Percentiles rank a stretch among this genome's conserved stretches.
These are phyloP conservation scores for Glarea lozoyensis DNA, from an alignment of 495 filamentous ascomycete species.

Conservation along the genomic window DNA sequence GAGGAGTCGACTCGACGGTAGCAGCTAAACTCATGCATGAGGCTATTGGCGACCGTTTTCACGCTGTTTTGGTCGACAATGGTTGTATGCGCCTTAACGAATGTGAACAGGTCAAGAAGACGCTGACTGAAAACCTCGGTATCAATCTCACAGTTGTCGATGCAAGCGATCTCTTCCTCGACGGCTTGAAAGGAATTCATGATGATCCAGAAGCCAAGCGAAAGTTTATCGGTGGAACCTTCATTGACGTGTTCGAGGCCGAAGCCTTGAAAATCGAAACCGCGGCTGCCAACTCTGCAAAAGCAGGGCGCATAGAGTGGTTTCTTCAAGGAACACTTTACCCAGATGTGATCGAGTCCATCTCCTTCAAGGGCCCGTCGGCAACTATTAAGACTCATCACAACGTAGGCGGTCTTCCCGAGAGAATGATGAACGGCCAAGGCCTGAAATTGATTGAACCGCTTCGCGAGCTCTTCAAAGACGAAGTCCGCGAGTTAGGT, in stretches of 20 bases:
- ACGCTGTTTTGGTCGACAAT: constrained; percentile 78
- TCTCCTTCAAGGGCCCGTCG: constrained; percentile 76
- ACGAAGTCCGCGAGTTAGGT: constrained; percentile 71
- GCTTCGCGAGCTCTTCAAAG: constrained; percentile 67
- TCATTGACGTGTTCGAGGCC: constrained; percentile 79
- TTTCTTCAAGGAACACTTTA: constrained; percentile 82
- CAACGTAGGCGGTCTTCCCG: constrained; percentile 48
- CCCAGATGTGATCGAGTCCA: constrained; percentile 70
- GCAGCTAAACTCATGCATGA: constrained; percentile 84
- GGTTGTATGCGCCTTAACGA: constrained; percentile 83
- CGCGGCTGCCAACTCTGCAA: constrained; percentile 48
- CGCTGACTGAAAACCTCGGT: constrained; percentile 63
- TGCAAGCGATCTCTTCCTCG: constrained; percentile 63
- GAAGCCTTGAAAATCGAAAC: constrained; percentile 67
- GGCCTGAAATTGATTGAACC: constrained; percentile 64
- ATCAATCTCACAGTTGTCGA: constrained; percentile 88
- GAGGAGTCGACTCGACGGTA: constrained; percentile 87
- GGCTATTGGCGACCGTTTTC: constrained; percentile 77
- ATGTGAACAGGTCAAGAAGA: constrained; percentile 67
- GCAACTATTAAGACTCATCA: constrained; percentile 59
- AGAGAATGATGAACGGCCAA: constrained; percentile 44
- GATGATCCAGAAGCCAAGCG: constrained; percentile 76
- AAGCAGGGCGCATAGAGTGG: constrained; percentile 66
- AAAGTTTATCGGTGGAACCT: constrained; percentile 76
- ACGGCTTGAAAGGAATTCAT: constrained; percentile 63